Evolutionary conservation across 2,329 filamentous ascomycete genomes (phyloP).

Genomic region (Sphaerulina populicola): DNA sequence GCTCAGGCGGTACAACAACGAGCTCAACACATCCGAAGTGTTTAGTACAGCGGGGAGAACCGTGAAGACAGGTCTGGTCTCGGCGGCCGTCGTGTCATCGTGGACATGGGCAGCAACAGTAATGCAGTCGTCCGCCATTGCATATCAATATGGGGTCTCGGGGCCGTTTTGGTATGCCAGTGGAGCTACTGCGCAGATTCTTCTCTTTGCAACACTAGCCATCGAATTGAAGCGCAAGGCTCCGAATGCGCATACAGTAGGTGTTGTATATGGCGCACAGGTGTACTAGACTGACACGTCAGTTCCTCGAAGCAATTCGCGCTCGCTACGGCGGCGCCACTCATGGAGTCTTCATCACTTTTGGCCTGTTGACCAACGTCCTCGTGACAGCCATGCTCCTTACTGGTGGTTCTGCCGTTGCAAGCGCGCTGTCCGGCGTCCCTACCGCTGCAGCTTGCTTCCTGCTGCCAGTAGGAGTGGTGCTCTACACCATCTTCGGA

Average conservation of each 20-base stretch:
- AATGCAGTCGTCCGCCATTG: conserved; percentile 32
- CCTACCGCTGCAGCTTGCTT: conserved; percentile 39
- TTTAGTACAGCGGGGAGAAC: conserved; percentile 79
- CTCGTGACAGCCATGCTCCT: conserved; percentile 37
- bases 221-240: conserved; percentile 79
- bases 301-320: conserved; percentile 19
- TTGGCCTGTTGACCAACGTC: conserved; percentile 38
- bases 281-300: not conserved
- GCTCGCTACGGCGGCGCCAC: conserved; percentile 28
- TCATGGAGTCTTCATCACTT: conserved; percentile 37
- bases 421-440: conserved; percentile 38
- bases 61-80: conserved; percentile 78
- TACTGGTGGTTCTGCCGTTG: conserved; percentile 39
- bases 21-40: conserved; percentile 70
- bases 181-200: conserved; percentile 69
- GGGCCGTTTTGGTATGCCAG: conserved; percentile 58
- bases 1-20: conserved; percentile 51
- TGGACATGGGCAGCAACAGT: conserved; percentile 60
- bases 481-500: conserved; percentile 31
- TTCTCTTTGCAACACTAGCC: conserved; percentile 78
- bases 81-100: conserved; percentile 74
- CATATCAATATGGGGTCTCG: conserved; percentile 48
- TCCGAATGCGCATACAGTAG: conserved; percentile 64
- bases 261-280: conserved; percentile 23
- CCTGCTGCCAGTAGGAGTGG: conserved; percentile 35